Evolutionary conservation across 805 yeast genomes (phyloP).

Genomic region (Wickerhamiella hasegawae): DNA sequence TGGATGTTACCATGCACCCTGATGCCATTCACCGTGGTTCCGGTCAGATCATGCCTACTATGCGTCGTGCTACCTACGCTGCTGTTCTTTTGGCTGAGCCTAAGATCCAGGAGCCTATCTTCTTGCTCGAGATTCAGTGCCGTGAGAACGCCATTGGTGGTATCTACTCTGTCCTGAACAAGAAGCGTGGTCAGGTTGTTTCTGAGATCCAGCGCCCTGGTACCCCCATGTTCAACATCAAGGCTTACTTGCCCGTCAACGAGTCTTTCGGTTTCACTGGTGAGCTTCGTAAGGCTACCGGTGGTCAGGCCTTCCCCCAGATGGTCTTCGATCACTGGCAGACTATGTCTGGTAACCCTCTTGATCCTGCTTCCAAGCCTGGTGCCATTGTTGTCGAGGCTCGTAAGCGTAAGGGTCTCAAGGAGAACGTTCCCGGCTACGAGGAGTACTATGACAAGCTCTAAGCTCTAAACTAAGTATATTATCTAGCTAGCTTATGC

Average conservation of each 20-base stretch:
- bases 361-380: constrained; percentile 65
- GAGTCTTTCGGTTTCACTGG: constrained; percentile 99
- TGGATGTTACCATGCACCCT: constrained; percentile 98
- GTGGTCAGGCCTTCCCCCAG: constrained; percentile 99
- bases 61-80: constrained; percentile 99
- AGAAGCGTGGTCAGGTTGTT: constrained; percentile 94
- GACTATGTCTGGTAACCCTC: constrained; percentile 78
- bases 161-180: constrained; percentile 98
- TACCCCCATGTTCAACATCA: constrained; percentile 98
- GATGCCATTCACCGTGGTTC: constrained; percentile 99
- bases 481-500: no score
- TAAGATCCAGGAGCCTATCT: constrained; percentile 97
- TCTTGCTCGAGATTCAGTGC: constrained; percentile 98
- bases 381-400: constrained; percentile 47
- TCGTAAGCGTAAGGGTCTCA: constrained; percentile 95
- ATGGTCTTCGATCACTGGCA: constrained; percentile 99
- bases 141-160: constrained; percentile 99
- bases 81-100: constrained; percentile 97
- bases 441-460: constrained; percentile 78
- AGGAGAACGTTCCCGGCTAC: constrained; percentile 96
- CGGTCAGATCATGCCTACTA: constrained; percentile 99
- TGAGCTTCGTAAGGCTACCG: constrained; percentile 98
- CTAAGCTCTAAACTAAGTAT: constrained; percentile 16
- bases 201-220: constrained; percentile 99
- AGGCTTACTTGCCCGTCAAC: constrained; percentile 99